Evolutionary conservation across 352 stramenopile species (phyloP), one percentile per base, ranked within the genome.

Genomic region (Pythium aquatile): DNA sequence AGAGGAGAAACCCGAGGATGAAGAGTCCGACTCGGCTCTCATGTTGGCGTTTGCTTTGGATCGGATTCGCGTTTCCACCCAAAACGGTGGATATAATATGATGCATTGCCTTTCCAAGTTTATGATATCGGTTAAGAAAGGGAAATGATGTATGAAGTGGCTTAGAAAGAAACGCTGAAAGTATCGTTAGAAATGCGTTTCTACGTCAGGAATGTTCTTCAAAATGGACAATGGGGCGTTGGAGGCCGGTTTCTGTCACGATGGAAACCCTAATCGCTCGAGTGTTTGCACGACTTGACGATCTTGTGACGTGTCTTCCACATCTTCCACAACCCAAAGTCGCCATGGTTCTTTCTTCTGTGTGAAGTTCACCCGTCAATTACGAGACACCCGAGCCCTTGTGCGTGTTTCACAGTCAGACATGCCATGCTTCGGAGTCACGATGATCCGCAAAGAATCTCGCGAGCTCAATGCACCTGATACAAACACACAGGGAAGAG

Each of bases 1-100:
- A 13, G 62, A 73, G 13, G 61, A 66, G 56, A 66, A 72, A 60
- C 57, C 57, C 3, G 44, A 71, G 48, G 74, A 77, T 58, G 66
- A 74, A 28, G 58, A 65, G 26, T 52, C 53, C 28, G 24, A 28
- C 3, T 55, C 48, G 9, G n/a, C 14, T 10, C 24, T 35, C 48
- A 55, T 55, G 24, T 32, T 55, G 48, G 48, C 28, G 24, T 24
- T 14, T 1, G 42, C 28, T 42, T 42, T 49, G 42, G 42, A 49
- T 49, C 16, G 42, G 42, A 49, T 49, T 49, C 42, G 16, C 42
- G 2, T 29, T 49, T 49, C 42, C 42, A 49, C 42, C 17, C 42
- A 49, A 49, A 24, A 42, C 11, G 2, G 37, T 16, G 37, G 37
- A 17, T 10, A 49, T 49, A 49, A 49, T 49, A 49, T 49, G 42